Conservation (phyloP, 495 filamentous ascomycete species). For the Jackrogersella minutella region DNA sequence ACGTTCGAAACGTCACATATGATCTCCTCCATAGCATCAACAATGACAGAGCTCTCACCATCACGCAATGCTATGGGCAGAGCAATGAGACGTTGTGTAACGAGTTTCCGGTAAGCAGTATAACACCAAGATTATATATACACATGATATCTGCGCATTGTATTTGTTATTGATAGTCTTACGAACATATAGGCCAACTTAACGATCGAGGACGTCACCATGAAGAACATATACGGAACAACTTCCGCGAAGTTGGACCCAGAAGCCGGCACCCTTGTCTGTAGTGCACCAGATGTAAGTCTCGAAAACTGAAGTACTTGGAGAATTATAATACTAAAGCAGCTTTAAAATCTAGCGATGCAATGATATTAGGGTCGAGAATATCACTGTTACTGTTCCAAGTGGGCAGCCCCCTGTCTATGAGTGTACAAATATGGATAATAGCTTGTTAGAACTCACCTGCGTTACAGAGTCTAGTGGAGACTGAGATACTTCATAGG, state of each 20-base stretch:
- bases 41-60: slow-evolving; percentile 66
- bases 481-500: slow-evolving; percentile 25
- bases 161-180: background rate
- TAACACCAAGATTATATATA: background rate
- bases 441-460: slow-evolving; percentile 20
- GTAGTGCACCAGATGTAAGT: slow-evolving; percentile 35
- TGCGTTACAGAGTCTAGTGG: slow-evolving; percentile 21
- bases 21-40: slow-evolving; percentile 64
- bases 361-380: slow-evolving; percentile 30
- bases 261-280: slow-evolving; percentile 36
- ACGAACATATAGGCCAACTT: slow-evolving; percentile 33
- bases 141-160: background rate
- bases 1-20: slow-evolving; percentile 64
- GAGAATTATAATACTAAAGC: background rate
- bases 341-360: slow-evolving; percentile 20
- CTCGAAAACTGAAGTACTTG: background rate
- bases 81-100: slow-evolving; percentile 42
- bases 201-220: slow-evolving; percentile 38
- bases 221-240: slow-evolving; percentile 38
- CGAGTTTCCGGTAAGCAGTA: slow-evolving; percentile 28
- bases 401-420: slow-evolving; percentile 32
- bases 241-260: slow-evolving; percentile 32
- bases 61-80: slow-evolving; percentile 69
- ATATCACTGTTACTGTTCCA: slow-evolving; percentile 31
- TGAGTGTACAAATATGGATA: slow-evolving; percentile 36